These are phyloP conservation scores for Nicotiana tabacum DNA, from an alignment of 257 asterid species.

Conservation along the genomic window DNA sequence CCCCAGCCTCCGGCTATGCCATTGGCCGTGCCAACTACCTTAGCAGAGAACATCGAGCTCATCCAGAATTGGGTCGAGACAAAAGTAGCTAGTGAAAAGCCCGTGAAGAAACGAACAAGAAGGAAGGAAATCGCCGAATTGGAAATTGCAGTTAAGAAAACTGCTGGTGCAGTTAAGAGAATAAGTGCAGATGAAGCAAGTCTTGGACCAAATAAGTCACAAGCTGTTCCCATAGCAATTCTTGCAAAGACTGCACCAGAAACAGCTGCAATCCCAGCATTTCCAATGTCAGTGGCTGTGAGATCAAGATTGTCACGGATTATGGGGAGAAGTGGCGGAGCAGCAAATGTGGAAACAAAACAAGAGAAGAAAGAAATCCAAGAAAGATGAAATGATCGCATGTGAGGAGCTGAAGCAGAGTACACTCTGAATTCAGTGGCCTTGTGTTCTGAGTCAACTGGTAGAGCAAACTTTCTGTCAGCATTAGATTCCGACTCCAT, in stretches of 20 bases:
- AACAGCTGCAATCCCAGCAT: constrained; percentile 82
- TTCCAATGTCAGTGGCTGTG: constrained; percentile 82
- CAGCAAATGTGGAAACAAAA: constrained; percentile 83
- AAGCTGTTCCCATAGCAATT: constrained; percentile 79
- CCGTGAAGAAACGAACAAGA: constrained; percentile 61
- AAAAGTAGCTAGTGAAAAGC: constrained; percentile 74
- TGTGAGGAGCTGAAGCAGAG: constrained; percentile 66
- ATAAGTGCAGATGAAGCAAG: constrained; percentile 63
- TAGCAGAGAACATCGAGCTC: constrained; percentile 67
- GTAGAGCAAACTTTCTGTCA: constrained; percentile 35
- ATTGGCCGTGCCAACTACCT: constrained; percentile 75
- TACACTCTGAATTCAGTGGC: constrained; percentile 46
- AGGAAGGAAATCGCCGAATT: constrained; percentile 47
- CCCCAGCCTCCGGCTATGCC: constrained; percentile 95
- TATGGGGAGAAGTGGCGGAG: constrained; percentile 76
- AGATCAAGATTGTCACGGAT: constrained; percentile 79
- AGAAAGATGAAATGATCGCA: constrained; percentile 81
- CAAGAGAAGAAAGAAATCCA: constrained; percentile 89
- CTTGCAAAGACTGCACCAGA: constrained; percentile 83
- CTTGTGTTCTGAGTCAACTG: constrained; percentile 81
- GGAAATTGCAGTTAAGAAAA: constrained; percentile 43
- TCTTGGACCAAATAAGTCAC: constrained; percentile 77
- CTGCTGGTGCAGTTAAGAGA: constrained; percentile 73
- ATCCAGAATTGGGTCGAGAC: constrained; percentile 93
- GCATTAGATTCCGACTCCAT: constrained; percentile 16